phyloP scores from a whole-genome alignment of 345 rosid species.

The Conringia planisiliqua region DNA sequence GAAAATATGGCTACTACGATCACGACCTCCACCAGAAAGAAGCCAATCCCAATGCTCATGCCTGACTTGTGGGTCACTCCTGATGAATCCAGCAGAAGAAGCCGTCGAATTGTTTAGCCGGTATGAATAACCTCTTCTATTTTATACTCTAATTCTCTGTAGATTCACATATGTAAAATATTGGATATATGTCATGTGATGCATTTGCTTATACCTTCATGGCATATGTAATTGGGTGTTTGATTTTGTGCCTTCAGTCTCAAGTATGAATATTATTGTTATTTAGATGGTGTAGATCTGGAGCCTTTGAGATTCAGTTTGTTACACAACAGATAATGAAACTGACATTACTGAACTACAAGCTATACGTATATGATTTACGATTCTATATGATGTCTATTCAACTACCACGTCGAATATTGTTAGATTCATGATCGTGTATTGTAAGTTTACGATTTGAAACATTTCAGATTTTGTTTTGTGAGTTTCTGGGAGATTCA shows the following conservation, averaged over 20 bases:
- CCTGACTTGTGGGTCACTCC: constrained; percentile 17
- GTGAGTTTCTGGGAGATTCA: neutral
- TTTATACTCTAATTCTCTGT: neutral
- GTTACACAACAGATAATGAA: too few species aligned
- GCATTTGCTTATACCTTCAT: neutral
- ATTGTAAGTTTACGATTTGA: too few species aligned
- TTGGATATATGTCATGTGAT: too few species aligned
- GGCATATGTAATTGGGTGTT: too few species aligned
- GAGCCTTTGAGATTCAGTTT: too few species aligned
- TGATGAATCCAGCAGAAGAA: too few species aligned
- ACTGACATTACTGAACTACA: neutral
- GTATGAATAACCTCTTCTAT: neutral
- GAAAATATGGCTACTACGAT: neutral
- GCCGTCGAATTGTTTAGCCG: neutral
- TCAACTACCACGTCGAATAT: neutral
- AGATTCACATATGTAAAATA: too few species aligned
- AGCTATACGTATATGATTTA: neutral
- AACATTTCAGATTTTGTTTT: too few species aligned
- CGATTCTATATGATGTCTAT: neutral
- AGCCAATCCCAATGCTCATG: neutral
- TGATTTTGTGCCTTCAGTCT: neutral
- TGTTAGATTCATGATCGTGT: too few species aligned
- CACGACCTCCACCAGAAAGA: neutral
- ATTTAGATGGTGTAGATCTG: too few species aligned
- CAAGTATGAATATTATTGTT: neutral